phyloP scores from a whole-genome alignment of 2,329 filamentous ascomycete genomes.

The Periconia sp. region DNA sequence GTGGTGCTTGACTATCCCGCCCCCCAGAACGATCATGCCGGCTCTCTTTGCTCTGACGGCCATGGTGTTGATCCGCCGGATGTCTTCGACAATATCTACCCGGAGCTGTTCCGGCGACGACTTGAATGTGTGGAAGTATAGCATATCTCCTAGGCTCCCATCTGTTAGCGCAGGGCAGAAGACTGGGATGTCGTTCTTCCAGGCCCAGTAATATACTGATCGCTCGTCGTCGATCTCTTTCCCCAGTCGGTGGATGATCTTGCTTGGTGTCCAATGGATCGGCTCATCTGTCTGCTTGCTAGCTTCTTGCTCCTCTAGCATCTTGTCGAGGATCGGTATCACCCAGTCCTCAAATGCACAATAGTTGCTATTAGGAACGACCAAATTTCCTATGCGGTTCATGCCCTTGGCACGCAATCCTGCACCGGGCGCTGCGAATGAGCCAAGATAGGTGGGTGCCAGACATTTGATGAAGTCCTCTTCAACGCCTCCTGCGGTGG shows the following conservation, averaged over 20 bases:
- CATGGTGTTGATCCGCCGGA: conserved; percentile 90
- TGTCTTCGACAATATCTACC: conserved; percentile 92
- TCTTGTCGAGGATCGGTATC: conserved; percentile 89
- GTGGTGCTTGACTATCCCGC: conserved; percentile 96
- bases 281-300: conserved; percentile 70
- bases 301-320: conserved; percentile 92
- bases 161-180: conserved; percentile 97
- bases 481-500: conserved; percentile 92
- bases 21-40: conserved; percentile 94
- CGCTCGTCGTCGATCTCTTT: conserved; percentile 92
- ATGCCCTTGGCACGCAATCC: conserved; percentile 82
- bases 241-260: conserved; percentile 86
- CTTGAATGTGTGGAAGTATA: conserved; percentile 98
- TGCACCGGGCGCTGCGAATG: conserved; percentile 79
- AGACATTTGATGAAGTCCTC: conserved; percentile 99
- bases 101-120: conserved; percentile 79
- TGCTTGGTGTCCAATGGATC: conserved; percentile 91
- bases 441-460: conserved; percentile 88
- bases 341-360: conserved; percentile 98
- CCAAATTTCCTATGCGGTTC: conserved; percentile 93
- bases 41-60: conserved; percentile 84
- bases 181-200: conserved; percentile 93
- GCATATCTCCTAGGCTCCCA: conserved; percentile 94
- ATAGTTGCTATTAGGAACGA: conserved; percentile 97
- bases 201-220: conserved; percentile 96